Evolutionary conservation across 495 filamentous ascomycete genomes (phyloP).

Genomic region (Entonaema liquescens): DNA sequence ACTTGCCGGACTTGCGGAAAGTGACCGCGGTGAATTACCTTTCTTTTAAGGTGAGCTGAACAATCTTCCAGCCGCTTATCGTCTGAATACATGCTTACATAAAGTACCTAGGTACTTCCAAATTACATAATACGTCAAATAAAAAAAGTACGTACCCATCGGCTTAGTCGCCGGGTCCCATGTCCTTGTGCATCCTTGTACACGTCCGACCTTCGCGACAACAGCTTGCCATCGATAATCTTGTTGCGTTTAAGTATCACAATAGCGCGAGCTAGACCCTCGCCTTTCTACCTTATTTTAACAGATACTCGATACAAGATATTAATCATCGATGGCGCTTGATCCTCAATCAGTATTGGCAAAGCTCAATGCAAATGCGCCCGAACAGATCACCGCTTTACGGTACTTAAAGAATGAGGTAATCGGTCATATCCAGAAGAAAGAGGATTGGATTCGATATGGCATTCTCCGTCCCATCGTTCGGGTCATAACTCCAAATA

Average conservation of each 20-base stretch:
- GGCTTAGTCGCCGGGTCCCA: not conserved
- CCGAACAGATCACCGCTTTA: slow-evolving; percentile 70
- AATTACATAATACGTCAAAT: not conserved
- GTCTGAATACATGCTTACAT: no score
- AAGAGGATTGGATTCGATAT: slow-evolving; percentile 74
- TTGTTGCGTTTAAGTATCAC: not conserved
- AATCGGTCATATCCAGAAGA: slow-evolving; percentile 87
- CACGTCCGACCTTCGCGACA: slow-evolving; percentile 20
- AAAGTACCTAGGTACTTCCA: no score
- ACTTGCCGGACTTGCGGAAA: not conserved
- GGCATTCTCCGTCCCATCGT: slow-evolving; percentile 76
- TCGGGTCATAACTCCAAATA: slow-evolving; percentile 61
- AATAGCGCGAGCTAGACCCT: not conserved
- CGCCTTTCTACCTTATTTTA: not conserved
- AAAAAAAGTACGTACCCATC: not conserved
- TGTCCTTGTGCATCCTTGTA: not conserved
- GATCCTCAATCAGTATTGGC: slow-evolving; percentile 61
- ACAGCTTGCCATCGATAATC: slow-evolving; percentile 17
- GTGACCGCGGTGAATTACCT: not conserved
- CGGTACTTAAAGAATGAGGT: slow-evolving; percentile 85
- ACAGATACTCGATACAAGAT: not conserved
- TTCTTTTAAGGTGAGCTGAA: not conserved
- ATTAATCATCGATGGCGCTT: slow-evolving; percentile 38
- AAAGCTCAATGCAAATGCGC: slow-evolving; percentile 69
- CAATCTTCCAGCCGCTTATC: not conserved